Evolutionary conservation across 139 green algal species (phyloP).

Genomic region (Closterium sp.): DNA sequence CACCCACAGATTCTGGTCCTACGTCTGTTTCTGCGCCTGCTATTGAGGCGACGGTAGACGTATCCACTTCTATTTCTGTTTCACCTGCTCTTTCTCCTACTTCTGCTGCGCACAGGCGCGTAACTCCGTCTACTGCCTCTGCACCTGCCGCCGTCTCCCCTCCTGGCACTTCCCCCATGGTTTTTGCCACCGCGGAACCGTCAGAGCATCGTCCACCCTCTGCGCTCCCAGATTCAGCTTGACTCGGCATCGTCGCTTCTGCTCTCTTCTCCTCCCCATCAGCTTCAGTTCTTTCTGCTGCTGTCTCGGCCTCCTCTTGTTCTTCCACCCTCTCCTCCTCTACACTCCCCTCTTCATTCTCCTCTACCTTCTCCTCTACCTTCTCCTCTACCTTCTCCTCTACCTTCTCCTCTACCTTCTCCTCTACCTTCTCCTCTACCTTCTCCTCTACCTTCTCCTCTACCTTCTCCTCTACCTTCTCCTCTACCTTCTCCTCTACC

Average conservation of each 20-base stretch:
- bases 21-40: neutral
- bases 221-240: too few relatives aligned
- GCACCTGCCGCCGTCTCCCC: neutral
- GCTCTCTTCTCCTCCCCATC: too few relatives aligned
- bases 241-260: too few relatives aligned
- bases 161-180: too few relatives aligned
- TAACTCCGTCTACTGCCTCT: neutral
- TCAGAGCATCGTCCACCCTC: too few relatives aligned
- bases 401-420: too few relatives aligned
- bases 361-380: neutral
- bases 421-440: neutral
- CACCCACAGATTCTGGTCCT: neutral
- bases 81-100: neutral
- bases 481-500: neutral
- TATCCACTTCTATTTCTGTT: neutral
- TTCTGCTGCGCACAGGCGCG: too few relatives aligned
- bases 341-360: neutral
- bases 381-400: neutral
- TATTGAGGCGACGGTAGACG: neutral
- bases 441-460: neutral
- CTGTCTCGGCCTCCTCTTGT: conserved; percentile 67
- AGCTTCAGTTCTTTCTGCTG: conserved; percentile 69
- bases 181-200: too few relatives aligned
- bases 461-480: neutral
- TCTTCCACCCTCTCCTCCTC: neutral